Evolutionary conservation across 805 yeast species (phyloP).

Genomic region (Clavispora santaluciae): DNA sequence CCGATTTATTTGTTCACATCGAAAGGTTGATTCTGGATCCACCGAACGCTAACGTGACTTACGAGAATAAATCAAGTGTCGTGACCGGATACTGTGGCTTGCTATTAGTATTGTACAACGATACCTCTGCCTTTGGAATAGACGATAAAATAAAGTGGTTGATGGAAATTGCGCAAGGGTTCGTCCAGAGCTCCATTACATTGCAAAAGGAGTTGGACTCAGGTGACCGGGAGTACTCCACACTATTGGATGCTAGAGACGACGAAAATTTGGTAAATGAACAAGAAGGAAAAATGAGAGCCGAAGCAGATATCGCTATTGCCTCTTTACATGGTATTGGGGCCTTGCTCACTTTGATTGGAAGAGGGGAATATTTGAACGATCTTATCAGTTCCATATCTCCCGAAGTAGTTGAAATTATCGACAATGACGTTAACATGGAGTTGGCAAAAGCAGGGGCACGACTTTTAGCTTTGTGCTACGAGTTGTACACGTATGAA

Average conservation of each 20-base stretch:
- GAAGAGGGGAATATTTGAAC: slow-evolving; percentile 39
- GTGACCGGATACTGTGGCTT: slow-evolving; percentile 36
- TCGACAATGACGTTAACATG: slow-evolving; percentile 36
- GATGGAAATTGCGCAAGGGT: slow-evolving; percentile 41
- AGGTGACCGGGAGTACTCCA: slow-evolving; percentile 41
- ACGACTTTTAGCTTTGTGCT: slow-evolving; percentile 50
- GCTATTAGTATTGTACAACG: slow-evolving; percentile 42
- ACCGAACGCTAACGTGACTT: slow-evolving; percentile 28
- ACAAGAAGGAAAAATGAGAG: slow-evolving; percentile 23
- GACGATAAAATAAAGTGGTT: slow-evolving; percentile 42
- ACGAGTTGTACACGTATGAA: slow-evolving; percentile 48
- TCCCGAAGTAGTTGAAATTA: slow-evolving; percentile 33
- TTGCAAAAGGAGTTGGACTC: slow-evolving; percentile 30
- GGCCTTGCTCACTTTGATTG: slow-evolving; percentile 39
- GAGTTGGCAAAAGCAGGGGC: slow-evolving; percentile 54
- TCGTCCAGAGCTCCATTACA: slow-evolving; percentile 24
- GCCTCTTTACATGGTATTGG: slow-evolving; percentile 46
- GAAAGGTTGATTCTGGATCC: slow-evolving; percentile 30
- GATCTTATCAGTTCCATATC: slow-evolving; percentile 29
- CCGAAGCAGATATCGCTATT: slow-evolving; percentile 35
- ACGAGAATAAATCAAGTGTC: slow-evolving; percentile 34
- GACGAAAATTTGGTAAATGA: slow-evolving; percentile 34
- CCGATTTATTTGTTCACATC: slow-evolving; percentile 26
- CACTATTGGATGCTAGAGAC: slow-evolving; percentile 31
- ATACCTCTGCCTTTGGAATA: slow-evolving; percentile 46